These are phyloP conservation scores for Kandelia obovata DNA, from an alignment of 345 rosid genomes.

Conservation along the genomic window DNA sequence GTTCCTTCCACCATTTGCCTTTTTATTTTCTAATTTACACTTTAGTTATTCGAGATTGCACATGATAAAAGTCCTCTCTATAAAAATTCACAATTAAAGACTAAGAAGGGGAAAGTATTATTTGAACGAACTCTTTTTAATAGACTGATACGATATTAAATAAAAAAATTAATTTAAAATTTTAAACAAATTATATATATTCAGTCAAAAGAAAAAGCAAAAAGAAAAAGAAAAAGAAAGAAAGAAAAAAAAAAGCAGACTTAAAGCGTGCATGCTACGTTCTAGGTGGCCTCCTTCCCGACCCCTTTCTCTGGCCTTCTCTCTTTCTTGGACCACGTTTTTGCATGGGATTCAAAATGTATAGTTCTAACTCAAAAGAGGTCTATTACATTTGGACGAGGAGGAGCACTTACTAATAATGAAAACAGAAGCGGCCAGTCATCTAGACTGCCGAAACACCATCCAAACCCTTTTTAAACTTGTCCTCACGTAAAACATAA, in stretches of 20 bases:
- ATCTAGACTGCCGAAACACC: not conserved
- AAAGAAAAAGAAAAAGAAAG: not conserved
- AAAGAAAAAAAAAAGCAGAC: not conserved
- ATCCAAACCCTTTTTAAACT: conserved; percentile 12
- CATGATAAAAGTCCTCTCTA: too few relatives aligned
- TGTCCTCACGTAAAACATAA: not conserved
- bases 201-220: conserved; percentile 1
- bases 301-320: not conserved
- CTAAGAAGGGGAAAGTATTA: too few relatives aligned
- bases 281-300: not conserved
- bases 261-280: conserved; percentile 29
- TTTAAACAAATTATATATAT: not conserved
- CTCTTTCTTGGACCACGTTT: conserved; percentile 9
- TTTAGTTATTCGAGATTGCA: too few relatives aligned
- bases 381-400: not conserved
- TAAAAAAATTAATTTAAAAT: too few relatives aligned
- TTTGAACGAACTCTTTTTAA: too few relatives aligned
- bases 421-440: conserved; percentile 33
- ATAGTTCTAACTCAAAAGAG: not conserved
- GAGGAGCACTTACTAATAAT: not conserved
- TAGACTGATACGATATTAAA: too few relatives aligned
- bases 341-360: not conserved
- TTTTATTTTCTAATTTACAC: too few relatives aligned
- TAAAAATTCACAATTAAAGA: too few relatives aligned
- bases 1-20: too few relatives aligned